Base-by-base conservation (phyloP, 148 eudicot species). In the Amaranthus hypochondriacus region DNA sequence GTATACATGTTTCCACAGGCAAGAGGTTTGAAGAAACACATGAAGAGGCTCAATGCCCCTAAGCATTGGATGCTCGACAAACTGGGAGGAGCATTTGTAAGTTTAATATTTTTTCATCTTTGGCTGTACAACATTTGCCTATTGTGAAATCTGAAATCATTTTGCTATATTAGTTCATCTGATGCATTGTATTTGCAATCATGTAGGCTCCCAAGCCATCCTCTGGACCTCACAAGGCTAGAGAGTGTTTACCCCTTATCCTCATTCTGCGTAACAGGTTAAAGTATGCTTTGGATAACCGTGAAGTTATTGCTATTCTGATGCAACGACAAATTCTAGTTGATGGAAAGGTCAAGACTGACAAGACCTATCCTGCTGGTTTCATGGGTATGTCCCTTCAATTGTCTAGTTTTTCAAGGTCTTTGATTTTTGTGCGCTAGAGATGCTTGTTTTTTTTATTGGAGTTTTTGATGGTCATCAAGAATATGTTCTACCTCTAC, bases 21-120 rank as follows among this genome's bases (percentile, higher is more conserved):
- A 14, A 72, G 90, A 61, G 90, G 87, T 0, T 80, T 87, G 87
- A 87, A 84, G 87, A 87, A 87, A 47, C 90, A 87, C 63, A 63
- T 84, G 90, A 87, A 87, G 86, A 87, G 87, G 86, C 90, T 82
- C 69, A 87, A 87, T 87, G 90, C 90, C 55, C 87, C 90, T 13
- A 82, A 79, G 59, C 87, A 87, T 73, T 86, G 90, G 90, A 82
- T 80, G 84, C 82, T 87, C 50, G 90, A 87, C 76, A 87, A 87
- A 66, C 85, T 85, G 71, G 88, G 85, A 54, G 88, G 90, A 57
- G 90, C 90, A 5, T 87, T 78, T 48, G 81, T 78, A 78, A 59
- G 81, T 73, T 5, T 1, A 10, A 18, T 18, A 48, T 59, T 6
- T 4, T 18, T 18, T 28, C 2, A 0, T 14, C 21, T 18, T 21